These are phyloP conservation scores for Chlamydomonas asymmetrica DNA, from an alignment of 139 green algal species.

Conservation along the genomic window DNA sequence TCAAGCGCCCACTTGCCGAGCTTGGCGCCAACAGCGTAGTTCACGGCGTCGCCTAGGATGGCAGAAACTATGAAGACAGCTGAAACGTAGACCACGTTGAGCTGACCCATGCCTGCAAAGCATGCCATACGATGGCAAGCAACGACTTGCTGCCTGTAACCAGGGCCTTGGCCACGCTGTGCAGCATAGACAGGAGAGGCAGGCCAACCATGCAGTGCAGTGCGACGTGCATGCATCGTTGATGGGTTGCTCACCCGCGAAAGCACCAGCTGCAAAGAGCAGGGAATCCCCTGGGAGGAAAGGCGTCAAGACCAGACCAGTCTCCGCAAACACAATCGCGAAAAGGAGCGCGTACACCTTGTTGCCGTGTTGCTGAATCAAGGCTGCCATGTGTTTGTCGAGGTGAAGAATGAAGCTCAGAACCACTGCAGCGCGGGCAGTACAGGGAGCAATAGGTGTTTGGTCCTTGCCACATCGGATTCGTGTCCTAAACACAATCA, in stretches of 20 bases:
- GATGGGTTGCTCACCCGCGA: conserved; percentile 59
- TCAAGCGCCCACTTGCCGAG: conserved; percentile 55
- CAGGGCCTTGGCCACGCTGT: no score
- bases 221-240: no score
- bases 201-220: no score
- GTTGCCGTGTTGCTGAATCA: conserved; percentile 71
- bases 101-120: conserved; percentile 67
- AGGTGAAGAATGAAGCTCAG: conserved; percentile 81
- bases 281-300: conserved; percentile 92
- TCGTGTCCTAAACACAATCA: neutral
- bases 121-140: no score
- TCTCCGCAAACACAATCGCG: conserved; percentile 61
- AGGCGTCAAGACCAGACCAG: conserved; percentile 84
- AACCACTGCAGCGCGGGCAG: neutral
- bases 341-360: conserved; percentile 83
- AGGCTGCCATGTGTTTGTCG: conserved; percentile 75
- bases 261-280: conserved; percentile 88
- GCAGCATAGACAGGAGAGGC: no score
- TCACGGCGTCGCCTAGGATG: conserved; percentile 88
- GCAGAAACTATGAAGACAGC: conserved; percentile 73
- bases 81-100: conserved; percentile 60
- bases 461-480: neutral
- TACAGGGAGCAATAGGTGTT: neutral
- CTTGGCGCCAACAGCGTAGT: conserved; percentile 74
- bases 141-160: no score